Evolutionary conservation across 805 yeast species (phyloP), one percentile per base, ranked within the genome.

Genomic region (Metschnikowia arizonensis): DNA sequence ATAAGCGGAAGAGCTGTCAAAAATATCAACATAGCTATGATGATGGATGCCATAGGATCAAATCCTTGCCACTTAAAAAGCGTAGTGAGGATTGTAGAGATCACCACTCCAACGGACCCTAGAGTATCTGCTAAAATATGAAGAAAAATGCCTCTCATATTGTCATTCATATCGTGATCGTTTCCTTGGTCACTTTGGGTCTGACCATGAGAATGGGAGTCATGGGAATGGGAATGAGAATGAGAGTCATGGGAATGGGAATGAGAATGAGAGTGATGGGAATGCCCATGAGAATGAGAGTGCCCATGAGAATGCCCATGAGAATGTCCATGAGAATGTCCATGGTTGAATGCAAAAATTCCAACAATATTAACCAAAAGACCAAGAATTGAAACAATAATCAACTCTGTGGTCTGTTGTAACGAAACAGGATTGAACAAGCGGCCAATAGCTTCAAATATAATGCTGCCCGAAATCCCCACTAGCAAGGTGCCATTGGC

Each of bases 31-130:
- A 77, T 63, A 0, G 96, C 97, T 49, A 93, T 91, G 54, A 90
- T 73, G 3, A 93, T 73, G 1, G 98, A 90, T 0, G 97, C 95
- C 17, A 93, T 65, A 1, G 99, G 97, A 60, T 93, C 99, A 59
- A 91, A 84, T 1, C 96, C 83, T 44, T 81, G 77, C 80, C 86
- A 78, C 14, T 53, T 49, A 62, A 85, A 83, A 28, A 81, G 57
- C 47, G 82, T 79, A 7, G 91, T 85, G 32, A 93, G 66, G 4
- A 88, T 44, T 0, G 99, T 91, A 0, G 97, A 89, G 1, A 88
- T 64, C n/a, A 93, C 90, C 14, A 95, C 99, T 5, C 98, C 98
- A 0, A 90, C 95, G 0, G 98, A 91, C 0, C 99, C 99, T 33
- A 93, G 69, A 0, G 98, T 90, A 58, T 93, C 99, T 0, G 99